Evolutionary conservation across 1,284 basidiomycete genomes (phyloP), one percentile per base, ranked within the genome.

Genomic region (Ceratobasidium sp.): DNA sequence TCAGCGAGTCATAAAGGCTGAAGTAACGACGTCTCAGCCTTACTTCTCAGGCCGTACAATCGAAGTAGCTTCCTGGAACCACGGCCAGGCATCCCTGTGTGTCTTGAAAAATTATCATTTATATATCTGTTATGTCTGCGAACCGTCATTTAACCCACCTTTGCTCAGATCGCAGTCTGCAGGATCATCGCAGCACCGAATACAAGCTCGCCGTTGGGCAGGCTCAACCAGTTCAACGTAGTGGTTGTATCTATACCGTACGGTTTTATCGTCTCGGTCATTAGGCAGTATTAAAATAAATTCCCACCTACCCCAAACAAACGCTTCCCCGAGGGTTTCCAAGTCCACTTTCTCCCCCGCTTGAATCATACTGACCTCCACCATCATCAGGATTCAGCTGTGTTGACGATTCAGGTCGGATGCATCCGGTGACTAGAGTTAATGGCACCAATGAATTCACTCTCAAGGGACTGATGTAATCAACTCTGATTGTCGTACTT

Each of bases 181-280:
- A 6, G 79, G 67, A 67, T 83, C 79, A 52, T 80, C 57, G 75
- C 83, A 84, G 79, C 83, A 84, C 26, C 83, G 79, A 40, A 84
- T 80, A 77, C 83, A 84, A 12, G 81, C 82, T 6, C 80, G 74
- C 3, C 78, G 78, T n/a, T 52, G 80, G 6, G 54, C 59, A n/a
- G 83, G 83, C 74, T 84, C 83, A 48, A 84, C 77, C 20, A 84
- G 76, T 77, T 83, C 81, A 28, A 84, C 83, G 73, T 84, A 84
- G 23, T 80, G 76, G 12, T 78, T 79, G 71, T 83, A 84, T n/a
- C 79, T 80, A 50, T n/a, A n/a, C n/a, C n/a, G n/a, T n/a, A n/a
- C n/a, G n/a, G n/a, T n/a, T n/a, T n/a, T n/a, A n/a, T n/a, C n/a
- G n/a, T n/a, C n/a, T n/a, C n/a, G n/a, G n/a, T n/a, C n/a, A n/a